Base-by-base conservation (phyloP, 1,139 yeast genomes). In the Spathaspora sp. region DNA sequence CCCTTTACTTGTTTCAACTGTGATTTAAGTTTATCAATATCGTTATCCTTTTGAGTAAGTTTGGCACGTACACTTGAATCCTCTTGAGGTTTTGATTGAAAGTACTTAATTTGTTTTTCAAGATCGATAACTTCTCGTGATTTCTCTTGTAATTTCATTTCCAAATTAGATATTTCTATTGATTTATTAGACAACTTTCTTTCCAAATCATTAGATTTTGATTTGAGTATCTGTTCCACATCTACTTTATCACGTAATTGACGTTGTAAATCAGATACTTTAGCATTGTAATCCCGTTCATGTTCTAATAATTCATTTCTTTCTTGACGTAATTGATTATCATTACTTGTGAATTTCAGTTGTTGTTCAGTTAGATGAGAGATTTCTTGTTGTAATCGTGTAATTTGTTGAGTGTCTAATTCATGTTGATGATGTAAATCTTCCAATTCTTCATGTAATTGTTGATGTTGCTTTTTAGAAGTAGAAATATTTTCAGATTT, bases 231-330 rank as follows among this genome's bases (percentile, higher is more conserved):
- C 18, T 42, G 41, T 16, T 42, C 44, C 13, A 42, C 25, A 20
- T 42, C 44, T n/a, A 27, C 20, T 23, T 42, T 36, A n/a, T 42
- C 44, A 4, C 44, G 31, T 26, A 42, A 42, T 37, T 37, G 44
- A 9, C 41, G 34, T 29, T 42, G 41, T 5, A 42, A 18, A 20
- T 42, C 44, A 37, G 44, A 25, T 5, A 42, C 11, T 16, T 26
- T 37, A 11, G 17, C 20, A 13, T 27, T 25, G 13, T 25, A 37
- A 10, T 36, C 41, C 13, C 17, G 36, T 29, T 42, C 44, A 13
- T 13, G 24, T 8, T 29, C n/a, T 25, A 42, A 27, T 8, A 42
- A 15, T n/a, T 20, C 20, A 17, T 36, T 23, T 20, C 44, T 36
- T 27, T 42, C 41, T 20, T 37, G 40, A 31, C 36, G 36, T 15